phyloP scores from a whole-genome alignment of 148 eudicot species.

The Cornus florida region DNA sequence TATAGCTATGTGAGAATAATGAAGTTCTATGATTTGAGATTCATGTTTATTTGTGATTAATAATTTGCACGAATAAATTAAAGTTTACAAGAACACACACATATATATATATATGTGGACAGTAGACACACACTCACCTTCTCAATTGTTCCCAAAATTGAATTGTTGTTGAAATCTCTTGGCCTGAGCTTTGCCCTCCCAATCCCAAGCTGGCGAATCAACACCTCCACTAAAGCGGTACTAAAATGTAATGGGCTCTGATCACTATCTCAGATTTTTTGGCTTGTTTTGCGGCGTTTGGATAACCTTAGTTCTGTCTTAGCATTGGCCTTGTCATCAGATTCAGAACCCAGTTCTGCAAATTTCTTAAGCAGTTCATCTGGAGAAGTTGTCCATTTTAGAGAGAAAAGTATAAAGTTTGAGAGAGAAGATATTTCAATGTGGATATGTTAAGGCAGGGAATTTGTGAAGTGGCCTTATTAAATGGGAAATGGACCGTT shows the following conservation, averaged over 20 bases:
- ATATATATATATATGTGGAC: too few species aligned
- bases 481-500: constrained; percentile 43
- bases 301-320: constrained; percentile 26
- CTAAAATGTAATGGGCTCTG: background rate
- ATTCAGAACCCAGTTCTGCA: constrained; percentile 50
- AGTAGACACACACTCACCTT: constrained; percentile 42
- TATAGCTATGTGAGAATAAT: too few species aligned
- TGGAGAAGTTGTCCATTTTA: constrained; percentile 45
- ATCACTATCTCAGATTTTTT: background rate
- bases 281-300: constrained; percentile 30
- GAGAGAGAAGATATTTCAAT: background rate
- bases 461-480: background rate
- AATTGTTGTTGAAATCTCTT: constrained; percentile 39
- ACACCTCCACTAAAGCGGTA: constrained; percentile 35
- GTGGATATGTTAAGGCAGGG: background rate
- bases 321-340: constrained; percentile 20
- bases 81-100: too few species aligned
- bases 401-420: background rate
- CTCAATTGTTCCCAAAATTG: constrained; percentile 48
- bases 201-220: constrained; percentile 35
- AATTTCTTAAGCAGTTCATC: constrained; percentile 74
- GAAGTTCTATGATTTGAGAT: too few species aligned
- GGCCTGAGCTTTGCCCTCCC: constrained; percentile 35
- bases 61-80: too few species aligned
- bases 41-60: too few species aligned